These are phyloP conservation scores for Microthlaspi erraticum DNA, from an alignment of 345 rosid genomes.

Conservation along the genomic window DNA sequence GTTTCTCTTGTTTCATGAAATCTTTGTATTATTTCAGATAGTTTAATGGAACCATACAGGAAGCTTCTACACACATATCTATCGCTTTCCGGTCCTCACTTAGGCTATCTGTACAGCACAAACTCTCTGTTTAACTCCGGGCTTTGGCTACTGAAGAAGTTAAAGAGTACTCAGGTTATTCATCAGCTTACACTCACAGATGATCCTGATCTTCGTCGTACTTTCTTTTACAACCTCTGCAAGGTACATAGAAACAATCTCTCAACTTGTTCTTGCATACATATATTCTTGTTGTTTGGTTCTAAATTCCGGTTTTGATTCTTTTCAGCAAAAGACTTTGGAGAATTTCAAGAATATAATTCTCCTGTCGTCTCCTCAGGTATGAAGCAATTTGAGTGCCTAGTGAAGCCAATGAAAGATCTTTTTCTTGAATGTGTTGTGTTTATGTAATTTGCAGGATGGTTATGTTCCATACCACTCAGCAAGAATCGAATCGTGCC, in stretches of 20 bases:
- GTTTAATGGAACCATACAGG: slow-evolving; percentile 83
- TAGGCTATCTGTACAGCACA: slow-evolving; percentile 94
- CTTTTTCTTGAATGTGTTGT: neutral
- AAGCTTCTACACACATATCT: slow-evolving; percentile 71
- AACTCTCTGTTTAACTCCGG: slow-evolving; percentile 95
- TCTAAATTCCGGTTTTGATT: neutral
- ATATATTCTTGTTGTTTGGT: neutral
- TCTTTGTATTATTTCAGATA: slow-evolving; percentile 55
- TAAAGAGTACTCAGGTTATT: slow-evolving; percentile 86
- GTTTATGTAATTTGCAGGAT: slow-evolving; percentile 58
- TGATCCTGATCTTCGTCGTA: slow-evolving; percentile 75
- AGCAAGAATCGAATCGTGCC: slow-evolving; percentile 87
- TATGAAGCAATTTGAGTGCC: slow-evolving; percentile 35
- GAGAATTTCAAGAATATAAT: slow-evolving; percentile 74
- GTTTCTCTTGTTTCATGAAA: neutral
- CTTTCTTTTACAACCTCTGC: slow-evolving; percentile 83
- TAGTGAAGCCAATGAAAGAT: neutral
- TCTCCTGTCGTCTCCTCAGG: slow-evolving; percentile 95
- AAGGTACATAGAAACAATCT: slow-evolving; percentile 54
- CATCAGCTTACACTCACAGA: slow-evolving; percentile 98
- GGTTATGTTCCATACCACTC: slow-evolving; percentile 99
- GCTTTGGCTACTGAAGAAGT: slow-evolving; percentile 89
- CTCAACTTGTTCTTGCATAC: neutral
- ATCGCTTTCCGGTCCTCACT: slow-evolving; percentile 91
- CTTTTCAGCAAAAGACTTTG: slow-evolving; percentile 84